Conservation (phyloP, 2,329 filamentous ascomycete species). For the Thelonectria rubi region DNA sequence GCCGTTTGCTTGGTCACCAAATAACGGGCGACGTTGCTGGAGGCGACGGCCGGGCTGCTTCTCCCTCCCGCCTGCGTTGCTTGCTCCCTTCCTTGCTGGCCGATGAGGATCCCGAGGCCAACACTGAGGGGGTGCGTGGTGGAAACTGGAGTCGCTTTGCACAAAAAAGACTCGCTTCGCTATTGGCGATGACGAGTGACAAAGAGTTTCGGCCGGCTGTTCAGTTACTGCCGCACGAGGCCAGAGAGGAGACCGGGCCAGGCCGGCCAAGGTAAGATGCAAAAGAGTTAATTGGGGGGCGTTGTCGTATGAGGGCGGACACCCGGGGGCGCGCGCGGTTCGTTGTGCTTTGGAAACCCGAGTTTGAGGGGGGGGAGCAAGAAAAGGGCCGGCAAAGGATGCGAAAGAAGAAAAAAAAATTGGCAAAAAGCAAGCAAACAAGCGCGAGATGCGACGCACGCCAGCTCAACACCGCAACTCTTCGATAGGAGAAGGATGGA, state of each 20-base stretch:
- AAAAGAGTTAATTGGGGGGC: conserved; percentile 11
- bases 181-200: conserved; percentile 5
- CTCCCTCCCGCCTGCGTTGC: too few species aligned
- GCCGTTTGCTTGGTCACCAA: conserved; percentile 11
- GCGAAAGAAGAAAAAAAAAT: conserved; percentile 18
- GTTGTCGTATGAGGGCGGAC: conserved; percentile 25
- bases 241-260: conserved; percentile 10
- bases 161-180: background rate
- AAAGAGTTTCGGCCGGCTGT: conserved; percentile 20
- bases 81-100: conserved; percentile 1
- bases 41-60: too few species aligned
- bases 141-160: background rate
- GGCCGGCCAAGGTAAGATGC: conserved; percentile 16
- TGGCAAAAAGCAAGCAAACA: conserved; percentile 28
- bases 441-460: conserved; percentile 41
- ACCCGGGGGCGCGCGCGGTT: conserved; percentile 1
- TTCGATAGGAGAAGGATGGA: conserved; percentile 16
- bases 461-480: conserved; percentile 40
- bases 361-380: background rate
- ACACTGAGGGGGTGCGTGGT: conserved; percentile 18
- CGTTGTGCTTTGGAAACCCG: background rate
- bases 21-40: too few species aligned
- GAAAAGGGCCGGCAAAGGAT: conserved; percentile 7
- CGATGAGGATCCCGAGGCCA: too few species aligned
- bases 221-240: conserved; percentile 27